Evolutionary conservation across 2,329 filamentous ascomycete genomes (phyloP), one percentile per base, ranked within the genome.

Genomic region (Aspergillus floridensis): DNA sequence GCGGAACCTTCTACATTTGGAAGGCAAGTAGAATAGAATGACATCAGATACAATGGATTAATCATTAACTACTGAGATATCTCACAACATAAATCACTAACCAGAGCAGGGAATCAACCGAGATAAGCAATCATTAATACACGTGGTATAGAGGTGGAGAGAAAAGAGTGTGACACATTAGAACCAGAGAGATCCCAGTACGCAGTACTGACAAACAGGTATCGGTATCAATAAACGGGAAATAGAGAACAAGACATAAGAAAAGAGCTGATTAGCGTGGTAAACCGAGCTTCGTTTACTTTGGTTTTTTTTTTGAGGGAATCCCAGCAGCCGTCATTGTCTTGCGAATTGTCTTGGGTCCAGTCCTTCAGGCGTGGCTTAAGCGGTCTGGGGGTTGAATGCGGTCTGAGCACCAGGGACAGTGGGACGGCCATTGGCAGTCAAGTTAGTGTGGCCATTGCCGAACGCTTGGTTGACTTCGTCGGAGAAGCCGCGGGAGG

Each of bases 401-500:
- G 62, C 63, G 10, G 58, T 52, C n/a, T 63, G 55, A 1, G 59
- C 46, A 24, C 63, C 66, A 12, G 63, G 61, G 10, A 66, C 52
- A 3, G 59, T 60, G 14, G 55, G 35, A 11, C 56, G 61, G 16
- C 38, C 38, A 16, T 16, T 19, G 21, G 60, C 46, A 14, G 29
- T 32, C 16, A 19, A 16, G 11, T 49, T 57, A 19, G 54, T 38
- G 56, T 38, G 41, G 11, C 56, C 61, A 22, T 62, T 61, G 21
- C 59, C 65, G 44, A 74, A 72, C n/a, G 71, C 72, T 47, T 72
- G 56, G 49, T 71, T 69, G 35, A 74, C 63, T 58, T 74, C 71
- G 47, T 71, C 70, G 2, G 68, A 69, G 64, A 72, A 72, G n/a
- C 70, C 70, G 22, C 63, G 68, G 7, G 70, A 61, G n/a, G 62